Conservation (phyloP, 306 rosid genomes). For the Trifolium pratense region DNA sequence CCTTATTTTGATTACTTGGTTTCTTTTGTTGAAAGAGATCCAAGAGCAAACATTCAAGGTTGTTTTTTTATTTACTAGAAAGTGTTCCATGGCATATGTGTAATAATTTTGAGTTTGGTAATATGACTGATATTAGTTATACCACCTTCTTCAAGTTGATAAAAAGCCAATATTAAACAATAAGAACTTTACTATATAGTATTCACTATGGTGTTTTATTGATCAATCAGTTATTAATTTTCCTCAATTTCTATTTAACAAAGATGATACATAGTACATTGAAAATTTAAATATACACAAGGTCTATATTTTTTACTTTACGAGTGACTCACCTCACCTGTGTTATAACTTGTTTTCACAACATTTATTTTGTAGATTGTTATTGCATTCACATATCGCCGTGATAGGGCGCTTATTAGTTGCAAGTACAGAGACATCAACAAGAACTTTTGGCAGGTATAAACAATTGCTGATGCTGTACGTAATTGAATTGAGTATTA, state of each 20-base stretch:
- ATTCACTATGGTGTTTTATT: conserved; percentile 5
- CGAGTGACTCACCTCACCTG: conserved; percentile 21
- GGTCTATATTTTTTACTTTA: not conserved
- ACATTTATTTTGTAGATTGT: conserved; percentile 55
- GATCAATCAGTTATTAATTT: conserved; percentile 14
- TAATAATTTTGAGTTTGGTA: conserved; percentile 29
- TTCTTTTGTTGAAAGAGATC: conserved; percentile 12
- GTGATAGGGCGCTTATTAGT: conserved; percentile 63
- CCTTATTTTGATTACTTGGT: conserved; percentile 21
- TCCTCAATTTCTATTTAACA: not conserved
- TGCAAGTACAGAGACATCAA: conserved; percentile 91
- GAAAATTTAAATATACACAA: conserved; percentile 17
- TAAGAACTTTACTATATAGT: not conserved
- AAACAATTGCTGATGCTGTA: conserved; percentile 32
- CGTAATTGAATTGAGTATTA: conserved; percentile 16
- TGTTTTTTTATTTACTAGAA: conserved; percentile 10
- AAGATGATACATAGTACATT: conserved; percentile 13
- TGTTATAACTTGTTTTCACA: conserved; percentile 42
- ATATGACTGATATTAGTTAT: not conserved
- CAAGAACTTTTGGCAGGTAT: conserved; percentile 95
- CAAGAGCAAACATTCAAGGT: not conserved
- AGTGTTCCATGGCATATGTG: not conserved
- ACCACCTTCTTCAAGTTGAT: conserved; percentile 20
- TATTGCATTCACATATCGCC: conserved; percentile 82
- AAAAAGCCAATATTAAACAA: conserved; percentile 4